Base-by-base conservation (phyloP, 768 basidiomycete species). In the Suillus subalutaceus region DNA sequence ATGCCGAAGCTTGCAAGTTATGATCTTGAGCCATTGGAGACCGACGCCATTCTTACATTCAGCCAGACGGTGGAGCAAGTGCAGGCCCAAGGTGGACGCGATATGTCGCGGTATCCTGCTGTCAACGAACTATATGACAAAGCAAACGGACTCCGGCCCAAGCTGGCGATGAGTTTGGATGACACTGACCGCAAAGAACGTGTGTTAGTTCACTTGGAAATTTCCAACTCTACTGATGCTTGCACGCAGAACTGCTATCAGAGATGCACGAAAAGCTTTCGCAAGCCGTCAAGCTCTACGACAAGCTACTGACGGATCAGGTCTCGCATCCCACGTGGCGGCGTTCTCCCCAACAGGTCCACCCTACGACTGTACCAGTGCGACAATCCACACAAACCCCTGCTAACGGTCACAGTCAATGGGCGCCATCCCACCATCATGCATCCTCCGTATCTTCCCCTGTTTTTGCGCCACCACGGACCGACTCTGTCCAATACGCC, bases 201-300 rank as follows among this genome's bases (percentile, higher is more conserved):
- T 94, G 69, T 73, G 86, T 80, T 5, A 76, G 76, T 16, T 43
- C 20, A 30, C 59, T 20, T 43, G 26, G 59, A 13, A 60, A 60
- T 60, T 2, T 12, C 40, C 30, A 23, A 23, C 5, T 48, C 26
- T 59, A 57, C 66, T 63, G 30, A 53, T 64, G 2, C 41, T 44
- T 20, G 40, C 38, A 48, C 43, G 7, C 73, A 95, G 96, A 96
- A 76, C 83, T 96, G 74, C 81, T 99, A 43, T 82, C 88, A 8
- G 96, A 98, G 59, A 98, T 99, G 95, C 92, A 98, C 71, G 90
- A 92, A 57, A 97, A 98, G 77, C 78, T 99, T 12, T 92, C 94
- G 0, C 88, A 97, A 75, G 95, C 94, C 0, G 94, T 98, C 55
- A 91, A 92, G 73, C 80, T 97, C 4, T 99, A 98, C 74, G 96